These are phyloP conservation scores for Eucalyptus cloeziana DNA, from an alignment of 345 rosid species.

Conservation along the genomic window DNA sequence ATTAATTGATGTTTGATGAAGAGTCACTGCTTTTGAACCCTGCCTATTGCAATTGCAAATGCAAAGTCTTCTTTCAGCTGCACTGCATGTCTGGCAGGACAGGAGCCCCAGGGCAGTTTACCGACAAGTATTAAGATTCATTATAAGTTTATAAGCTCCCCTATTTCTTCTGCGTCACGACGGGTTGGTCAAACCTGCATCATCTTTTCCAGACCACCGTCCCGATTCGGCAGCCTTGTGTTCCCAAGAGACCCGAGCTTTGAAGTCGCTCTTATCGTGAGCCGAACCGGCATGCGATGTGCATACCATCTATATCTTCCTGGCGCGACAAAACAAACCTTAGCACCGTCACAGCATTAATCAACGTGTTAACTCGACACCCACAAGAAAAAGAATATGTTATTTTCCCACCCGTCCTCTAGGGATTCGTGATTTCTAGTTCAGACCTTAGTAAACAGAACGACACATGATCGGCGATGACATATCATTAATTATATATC, in stretches of 20 bases:
- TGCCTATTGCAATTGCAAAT: not conserved
- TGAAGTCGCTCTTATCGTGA: not conserved
- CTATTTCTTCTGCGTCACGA: not conserved
- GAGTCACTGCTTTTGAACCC: not conserved
- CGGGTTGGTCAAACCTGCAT: not conserved
- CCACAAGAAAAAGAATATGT: not conserved
- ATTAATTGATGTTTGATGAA: not conserved
- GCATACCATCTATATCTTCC: not conserved
- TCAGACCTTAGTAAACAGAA: not conserved
- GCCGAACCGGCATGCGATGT: not conserved
- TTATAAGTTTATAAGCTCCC: not conserved
- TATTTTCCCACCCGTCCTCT: not conserved
- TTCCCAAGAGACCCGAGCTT: not conserved
- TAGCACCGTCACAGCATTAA: not conserved
- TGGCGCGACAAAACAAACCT: not conserved
- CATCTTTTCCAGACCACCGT: not conserved
- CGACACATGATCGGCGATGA: not conserved
- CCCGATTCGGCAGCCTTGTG: not conserved
- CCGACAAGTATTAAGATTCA: not conserved
- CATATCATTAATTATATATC: not conserved
- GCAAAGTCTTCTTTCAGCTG: not conserved
- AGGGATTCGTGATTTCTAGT: not conserved
- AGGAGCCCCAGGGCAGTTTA: not conserved
- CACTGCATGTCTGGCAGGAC: not conserved
- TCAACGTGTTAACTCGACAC: not conserved